Base-by-base conservation (phyloP, 2,329 filamentous ascomycete genomes). In the Colletotrichum chlorophyti region DNA sequence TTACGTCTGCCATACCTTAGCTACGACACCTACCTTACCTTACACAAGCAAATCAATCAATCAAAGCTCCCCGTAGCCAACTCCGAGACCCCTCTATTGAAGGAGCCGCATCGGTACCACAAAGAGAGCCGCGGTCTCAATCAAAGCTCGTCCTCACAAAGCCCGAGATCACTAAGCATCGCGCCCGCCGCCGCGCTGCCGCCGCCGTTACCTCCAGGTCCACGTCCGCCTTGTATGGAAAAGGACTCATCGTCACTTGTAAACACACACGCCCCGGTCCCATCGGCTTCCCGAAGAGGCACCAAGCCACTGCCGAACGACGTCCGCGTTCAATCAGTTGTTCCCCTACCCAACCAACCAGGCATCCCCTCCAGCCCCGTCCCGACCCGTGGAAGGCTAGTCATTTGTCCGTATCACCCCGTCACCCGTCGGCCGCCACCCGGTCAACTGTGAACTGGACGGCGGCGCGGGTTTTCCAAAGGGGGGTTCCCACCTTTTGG, bases 221-320 rank as follows among this genome's bases (percentile, higher is more conserved):
- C n/a, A n/a, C n/a, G n/a, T n/a, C n/a, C n/a, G n/a, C n/a, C n/a
- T n/a, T n/a, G n/a, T n/a, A n/a, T n/a, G n/a, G n/a, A n/a, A n/a
- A n/a, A n/a, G n/a, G n/a, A n/a, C n/a, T n/a, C n/a, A n/a, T n/a
- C n/a, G n/a, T n/a, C n/a, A n/a, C n/a, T n/a, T n/a, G n/a, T n/a
- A n/a, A n/a, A n/a, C n/a, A n/a, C n/a, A 5, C 24, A 19, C 7
- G 9, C 6, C 26, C 24, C 38, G 35, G 9, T 3, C 21, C 29
- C 40, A 43, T 15, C 51, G 17, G 38, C 19, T 49, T 55, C 43
- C 52, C 57, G 57, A 59, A 38, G 31, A 42, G 29, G 29, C 31
- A 45, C 55, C 48, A 53, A 40, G 21, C 45, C 29, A 48, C 19
- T 26, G 10, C 55, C 55, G 51, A 59, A 49, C 50, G 35, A 38